Evolutionary conservation across 768 basidiomycete genomes (phyloP).

Genomic region (Rhizopogon vulgaris): DNA sequence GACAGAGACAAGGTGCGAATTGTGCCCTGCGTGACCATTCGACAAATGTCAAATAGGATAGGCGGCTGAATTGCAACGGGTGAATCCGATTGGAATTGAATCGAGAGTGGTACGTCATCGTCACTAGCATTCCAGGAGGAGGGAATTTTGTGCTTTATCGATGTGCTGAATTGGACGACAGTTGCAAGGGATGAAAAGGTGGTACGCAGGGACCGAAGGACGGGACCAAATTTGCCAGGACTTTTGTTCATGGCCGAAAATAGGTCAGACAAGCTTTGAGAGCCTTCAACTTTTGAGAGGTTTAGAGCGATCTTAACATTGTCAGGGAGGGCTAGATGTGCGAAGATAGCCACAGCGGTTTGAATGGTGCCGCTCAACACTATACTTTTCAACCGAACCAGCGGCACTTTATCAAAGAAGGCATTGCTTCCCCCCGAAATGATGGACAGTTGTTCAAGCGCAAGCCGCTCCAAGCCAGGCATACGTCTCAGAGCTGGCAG

Average conservation of each 20-base stretch:
- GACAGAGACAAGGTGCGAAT: neutral
- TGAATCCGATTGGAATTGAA: neutral
- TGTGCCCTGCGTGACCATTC: neutral
- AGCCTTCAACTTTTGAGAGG: neutral
- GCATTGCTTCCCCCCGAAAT: no score
- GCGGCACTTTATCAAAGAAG: neutral
- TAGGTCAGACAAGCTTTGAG: neutral
- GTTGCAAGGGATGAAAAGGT: neutral
- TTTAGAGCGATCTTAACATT: neutral
- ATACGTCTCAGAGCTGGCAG: slow-evolving; percentile 25
- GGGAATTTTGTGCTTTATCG: neutral
- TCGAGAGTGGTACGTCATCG: neutral
- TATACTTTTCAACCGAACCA: neutral
- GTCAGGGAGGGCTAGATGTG: neutral
- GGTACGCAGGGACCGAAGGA: neutral
- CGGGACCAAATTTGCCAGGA: neutral
- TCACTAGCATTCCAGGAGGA: neutral
- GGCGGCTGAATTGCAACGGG: neutral
- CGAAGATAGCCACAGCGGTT: neutral
- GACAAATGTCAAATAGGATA: neutral
- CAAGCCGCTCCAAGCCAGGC: slow-evolving; percentile 15
- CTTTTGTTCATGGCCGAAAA: neutral
- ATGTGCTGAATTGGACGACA: neutral
- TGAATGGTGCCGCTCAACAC: neutral
- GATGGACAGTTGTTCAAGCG: neutral